Evolutionary conservation across 2,329 filamentous ascomycete genomes (phyloP), one percentile per base, ranked within the genome.

Genomic region (Tolypocladium tundrense): DNA sequence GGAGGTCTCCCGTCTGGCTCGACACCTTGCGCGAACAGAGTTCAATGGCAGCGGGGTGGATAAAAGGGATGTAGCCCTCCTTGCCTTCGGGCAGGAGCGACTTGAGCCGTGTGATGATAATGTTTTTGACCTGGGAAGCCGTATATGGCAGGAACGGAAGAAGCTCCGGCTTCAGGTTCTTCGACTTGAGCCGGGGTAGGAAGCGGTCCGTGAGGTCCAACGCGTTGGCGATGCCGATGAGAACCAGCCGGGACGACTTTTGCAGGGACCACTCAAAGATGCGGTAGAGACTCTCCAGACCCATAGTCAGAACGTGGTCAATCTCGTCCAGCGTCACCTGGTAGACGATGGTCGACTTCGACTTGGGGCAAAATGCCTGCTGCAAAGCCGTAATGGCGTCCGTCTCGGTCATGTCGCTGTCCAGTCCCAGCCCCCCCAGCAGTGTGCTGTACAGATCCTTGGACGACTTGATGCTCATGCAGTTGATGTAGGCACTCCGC

Each of bases 221-320:
- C 4, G 94, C 94, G 68, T 99, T 99, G 65, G 94, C 94, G 67
- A 99, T 96, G 53, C 94, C 94, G 54, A 99, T 83, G 21, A 99
- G 78, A 41, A 94, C 78, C 6, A 99, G 84, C 24, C 84, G 85
- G 0, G 94, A 97, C 1, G 84, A 83, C 62, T 86, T 86, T 61
- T 90, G 84, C 67, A 99, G 77, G 1, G 94, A 95, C 92, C 93
- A 97, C 70, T 97, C 92, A 65, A 99, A 97, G n/a, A 99, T 79
- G 61, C 86, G 88, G 74, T 97, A 97, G 16, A 99, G 78, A 57
- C 94, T 88, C 64, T 95, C 91, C 59, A 94, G 77, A 64, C 97
- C 93, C 62, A 96, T 79, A 1, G 90, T 93, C 45, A 99, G 79
- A 54, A 99, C 86, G 68, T 96, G 90, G 67, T 99, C 94, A 60